phyloP scores from a whole-genome alignment of 1,284 basidiomycete genomes.

The Ganoderma meredithae region DNA sequence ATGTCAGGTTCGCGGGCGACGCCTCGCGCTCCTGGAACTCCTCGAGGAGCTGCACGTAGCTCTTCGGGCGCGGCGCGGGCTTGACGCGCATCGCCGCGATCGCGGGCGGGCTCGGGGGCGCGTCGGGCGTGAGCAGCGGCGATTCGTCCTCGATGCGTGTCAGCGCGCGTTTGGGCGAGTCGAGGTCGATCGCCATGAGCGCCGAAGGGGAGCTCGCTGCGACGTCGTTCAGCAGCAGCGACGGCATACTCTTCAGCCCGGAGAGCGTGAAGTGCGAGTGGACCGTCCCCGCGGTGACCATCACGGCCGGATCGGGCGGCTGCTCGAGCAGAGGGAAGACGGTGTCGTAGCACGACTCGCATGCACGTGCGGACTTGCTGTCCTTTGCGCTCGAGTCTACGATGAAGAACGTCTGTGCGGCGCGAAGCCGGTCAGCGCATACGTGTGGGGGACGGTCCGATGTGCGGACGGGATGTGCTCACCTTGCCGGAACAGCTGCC shows the following conservation, averaged over 20 bases:
- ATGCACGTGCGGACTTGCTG: slow-evolving; percentile 79
- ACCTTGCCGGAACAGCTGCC: slow-evolving; percentile 83
- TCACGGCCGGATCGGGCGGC: slow-evolving; percentile 25
- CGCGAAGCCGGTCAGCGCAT: neutral
- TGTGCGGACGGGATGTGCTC: slow-evolving; percentile 29
- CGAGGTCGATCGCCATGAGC: slow-evolving; percentile 52
- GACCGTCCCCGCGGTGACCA: slow-evolving; percentile 37
- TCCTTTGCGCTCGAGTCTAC: slow-evolving; percentile 59
- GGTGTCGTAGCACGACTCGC: slow-evolving; percentile 85
- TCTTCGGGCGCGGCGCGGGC: slow-evolving; percentile 57
- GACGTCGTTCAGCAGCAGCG: slow-evolving; percentile 51
- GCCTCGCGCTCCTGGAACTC: slow-evolving; percentile 56
- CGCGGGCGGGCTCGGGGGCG: slow-evolving; percentile 26
- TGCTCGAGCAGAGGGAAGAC: slow-evolving; percentile 77
- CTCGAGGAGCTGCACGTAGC: slow-evolving; percentile 70
- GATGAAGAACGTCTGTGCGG: slow-evolving; percentile 78
- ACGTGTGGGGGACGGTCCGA: too few relatives aligned
- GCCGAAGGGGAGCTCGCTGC: slow-evolving; percentile 42
- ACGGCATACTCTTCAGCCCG: slow-evolving; percentile 55
- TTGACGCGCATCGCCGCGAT: slow-evolving; percentile 46
- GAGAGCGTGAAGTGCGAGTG: slow-evolving; percentile 51
- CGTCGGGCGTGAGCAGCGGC: slow-evolving; percentile 12
- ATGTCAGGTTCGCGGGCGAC: neutral
- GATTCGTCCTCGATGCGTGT: slow-evolving; percentile 37
- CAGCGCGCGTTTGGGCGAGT: slow-evolving; percentile 38